A percentile compares a stretch with the other conserved stretches of the same genome.
Evolutionary conservation across 495 filamentous ascomycete species (phyloP).

Genomic region (Podospora bellae-mahoneyi): DNA sequence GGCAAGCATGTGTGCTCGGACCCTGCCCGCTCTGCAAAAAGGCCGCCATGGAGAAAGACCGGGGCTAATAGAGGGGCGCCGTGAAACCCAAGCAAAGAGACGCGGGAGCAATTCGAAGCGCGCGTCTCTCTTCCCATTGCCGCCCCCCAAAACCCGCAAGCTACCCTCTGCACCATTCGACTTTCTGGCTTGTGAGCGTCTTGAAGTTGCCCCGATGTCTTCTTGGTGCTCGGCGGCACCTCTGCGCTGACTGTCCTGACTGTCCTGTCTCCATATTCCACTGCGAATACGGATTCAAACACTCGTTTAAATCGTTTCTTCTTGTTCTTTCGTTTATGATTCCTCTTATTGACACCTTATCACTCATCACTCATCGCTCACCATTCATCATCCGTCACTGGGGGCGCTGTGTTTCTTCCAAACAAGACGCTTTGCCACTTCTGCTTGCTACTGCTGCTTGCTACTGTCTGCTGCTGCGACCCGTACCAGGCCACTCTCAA

Average conservation of each 20-base stretch:
- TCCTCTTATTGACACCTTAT: neutral
- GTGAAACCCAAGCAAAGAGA: conserved; percentile 11
- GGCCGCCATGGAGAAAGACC: conserved; percentile 4
- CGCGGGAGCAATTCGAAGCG: conserved; percentile 37
- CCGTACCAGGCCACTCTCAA: neutral
- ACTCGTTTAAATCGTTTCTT: conserved; percentile 28
- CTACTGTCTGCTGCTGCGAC: conserved; percentile 16
- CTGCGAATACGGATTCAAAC: conserved; percentile 21
- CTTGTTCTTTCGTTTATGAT: conserved; percentile 13
- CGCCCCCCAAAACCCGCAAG: conserved; percentile 27
- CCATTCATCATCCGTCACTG: neutral
- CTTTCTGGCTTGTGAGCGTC: conserved; percentile 25
- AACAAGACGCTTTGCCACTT: conserved; percentile 33
- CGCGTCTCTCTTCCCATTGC: conserved; percentile 37
- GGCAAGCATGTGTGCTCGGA: neutral
- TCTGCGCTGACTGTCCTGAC: conserved; percentile 22
- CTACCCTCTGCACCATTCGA: conserved; percentile 33
- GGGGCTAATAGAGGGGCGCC: neutral
- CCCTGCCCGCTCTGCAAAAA: neutral
- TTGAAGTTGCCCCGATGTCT: conserved; percentile 31
- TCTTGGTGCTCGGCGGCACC: conserved; percentile 26
- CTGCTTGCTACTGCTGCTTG: conserved; percentile 21
- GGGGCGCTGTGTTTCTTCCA: conserved; percentile 3
- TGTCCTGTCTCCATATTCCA: conserved; percentile 15
- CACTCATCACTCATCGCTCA: neutral